Evolutionary conservation across 495 filamentous ascomycete genomes (phyloP).

Genomic region (Tuber indicum): DNA sequence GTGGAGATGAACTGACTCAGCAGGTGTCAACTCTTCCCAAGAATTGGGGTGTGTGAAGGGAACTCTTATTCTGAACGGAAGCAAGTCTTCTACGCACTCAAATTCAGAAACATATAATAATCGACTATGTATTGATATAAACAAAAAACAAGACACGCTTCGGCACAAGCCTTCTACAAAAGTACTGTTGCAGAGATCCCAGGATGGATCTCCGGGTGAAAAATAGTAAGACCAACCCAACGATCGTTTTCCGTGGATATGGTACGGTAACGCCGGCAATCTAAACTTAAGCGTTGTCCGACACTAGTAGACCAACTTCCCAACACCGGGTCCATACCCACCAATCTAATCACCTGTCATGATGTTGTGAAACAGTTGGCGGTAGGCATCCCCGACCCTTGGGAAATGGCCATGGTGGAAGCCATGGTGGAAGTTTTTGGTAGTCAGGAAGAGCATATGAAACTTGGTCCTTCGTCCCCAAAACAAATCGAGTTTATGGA

Average conservation of each 20-base stretch:
- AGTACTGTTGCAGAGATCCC: not conserved
- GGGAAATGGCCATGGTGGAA: not conserved
- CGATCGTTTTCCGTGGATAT: not conserved
- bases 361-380: not conserved
- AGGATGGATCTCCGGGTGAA: not conserved
- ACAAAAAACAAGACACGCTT: not conserved
- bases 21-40: not conserved
- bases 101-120: not conserved
- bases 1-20: not conserved
- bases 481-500: not conserved
- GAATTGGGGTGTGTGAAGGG: not conserved
- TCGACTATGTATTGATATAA: not conserved
- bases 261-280: not conserved
- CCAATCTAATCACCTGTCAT: not conserved
- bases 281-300: not conserved
- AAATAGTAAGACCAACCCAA: not conserved
- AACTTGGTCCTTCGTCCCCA: not conserved
- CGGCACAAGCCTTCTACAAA: not conserved
- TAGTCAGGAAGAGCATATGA: not conserved
- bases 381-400: not conserved
- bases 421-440: not conserved
- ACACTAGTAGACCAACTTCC: not conserved
- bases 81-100: not conserved
- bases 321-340: not conserved
- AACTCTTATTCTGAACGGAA: not conserved